Evolutionary conservation across 805 yeast genomes (phyloP).

Genomic region (Pichia deserticola): DNA sequence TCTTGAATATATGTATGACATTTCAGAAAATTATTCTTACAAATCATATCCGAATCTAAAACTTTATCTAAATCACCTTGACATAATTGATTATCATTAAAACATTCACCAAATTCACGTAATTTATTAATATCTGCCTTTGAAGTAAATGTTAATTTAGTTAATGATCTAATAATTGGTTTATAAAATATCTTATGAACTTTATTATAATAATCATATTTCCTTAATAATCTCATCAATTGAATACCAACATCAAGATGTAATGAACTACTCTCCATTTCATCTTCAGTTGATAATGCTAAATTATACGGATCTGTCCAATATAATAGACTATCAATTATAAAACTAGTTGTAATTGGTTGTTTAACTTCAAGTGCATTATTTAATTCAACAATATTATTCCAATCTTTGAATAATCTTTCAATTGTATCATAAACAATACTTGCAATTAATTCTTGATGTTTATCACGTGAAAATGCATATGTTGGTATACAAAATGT

Average conservation of each 20-base stretch:
- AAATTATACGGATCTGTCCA: conserved; percentile 80
- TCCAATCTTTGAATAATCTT: conserved; percentile 42
- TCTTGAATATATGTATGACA: conserved; percentile 22
- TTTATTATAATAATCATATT: conserved; percentile 38
- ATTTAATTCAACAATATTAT: conserved; percentile 31
- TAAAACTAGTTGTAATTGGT: conserved; percentile 38
- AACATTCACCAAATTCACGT: conserved; percentile 16
- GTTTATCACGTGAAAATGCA: conserved; percentile 64
- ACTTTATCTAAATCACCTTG: conserved; percentile 22
- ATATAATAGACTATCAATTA: conserved; percentile 63
- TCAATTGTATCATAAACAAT: conserved; percentile 60
- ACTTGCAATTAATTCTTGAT: conserved; percentile 58
- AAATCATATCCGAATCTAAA: conserved; percentile 17
- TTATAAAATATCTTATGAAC: conserved; percentile 46
- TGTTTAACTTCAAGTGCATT: conserved; percentile 21
- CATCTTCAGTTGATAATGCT: conserved; percentile 41
- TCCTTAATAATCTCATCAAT: conserved; percentile 42
- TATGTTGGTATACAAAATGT: conserved; percentile 86
- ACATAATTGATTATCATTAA: conserved; percentile 19
- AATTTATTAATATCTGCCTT: conserved; percentile 16
- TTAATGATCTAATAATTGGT: conserved; percentile 43
- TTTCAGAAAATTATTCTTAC: conserved; percentile 19
- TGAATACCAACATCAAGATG: conserved; percentile 54
- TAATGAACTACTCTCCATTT: conserved; percentile 34
- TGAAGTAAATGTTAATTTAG: conserved; percentile 39